Conservation (phyloP, 169 alveolate species). For the Eimeria acervulina region DNA sequence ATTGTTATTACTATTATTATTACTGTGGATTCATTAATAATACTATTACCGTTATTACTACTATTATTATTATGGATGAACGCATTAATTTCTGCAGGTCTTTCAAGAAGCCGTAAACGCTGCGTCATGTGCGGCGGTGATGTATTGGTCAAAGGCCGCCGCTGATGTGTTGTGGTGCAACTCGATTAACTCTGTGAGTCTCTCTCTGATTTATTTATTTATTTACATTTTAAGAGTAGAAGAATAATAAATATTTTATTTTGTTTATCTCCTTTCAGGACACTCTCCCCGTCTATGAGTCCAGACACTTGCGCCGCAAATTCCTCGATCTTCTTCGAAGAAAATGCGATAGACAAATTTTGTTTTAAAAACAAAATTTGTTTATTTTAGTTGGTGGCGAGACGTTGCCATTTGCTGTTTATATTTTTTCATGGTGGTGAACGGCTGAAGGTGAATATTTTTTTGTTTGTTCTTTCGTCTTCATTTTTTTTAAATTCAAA, state of each 20-base stretch:
- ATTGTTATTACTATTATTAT: too few species aligned
- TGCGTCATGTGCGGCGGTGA: slow-evolving; percentile 25
- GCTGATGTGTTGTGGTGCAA: slow-evolving; percentile 58
- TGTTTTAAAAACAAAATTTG: background rate
- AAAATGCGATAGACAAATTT: slow-evolving; percentile 37
- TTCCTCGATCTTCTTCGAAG: slow-evolving; percentile 27
- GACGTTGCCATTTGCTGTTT: background rate
- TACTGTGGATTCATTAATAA: too few species aligned
- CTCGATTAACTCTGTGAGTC: slow-evolving; percentile 56
- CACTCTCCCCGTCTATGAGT: slow-evolving; percentile 54
- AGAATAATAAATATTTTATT: background rate
- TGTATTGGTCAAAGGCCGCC: slow-evolving; percentile 71
- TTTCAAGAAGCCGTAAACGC: slow-evolving; percentile 70
- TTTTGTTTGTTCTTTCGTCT: too few species aligned
- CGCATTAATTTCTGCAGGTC: background rate
- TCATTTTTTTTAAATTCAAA: too few species aligned
- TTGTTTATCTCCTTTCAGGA: background rate
- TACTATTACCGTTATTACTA: too few species aligned
- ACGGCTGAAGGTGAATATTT: too few species aligned
- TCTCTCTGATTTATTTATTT: background rate
- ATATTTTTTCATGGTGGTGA: too few species aligned
- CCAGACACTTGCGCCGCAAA: slow-evolving; percentile 43
- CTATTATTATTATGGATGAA: too few species aligned
- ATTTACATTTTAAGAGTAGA: background rate
- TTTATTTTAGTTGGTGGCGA: slow-evolving; percentile 31